Conservation (phyloP, 305 asterid genomes). For the Fraxinus platypoda region DNA sequence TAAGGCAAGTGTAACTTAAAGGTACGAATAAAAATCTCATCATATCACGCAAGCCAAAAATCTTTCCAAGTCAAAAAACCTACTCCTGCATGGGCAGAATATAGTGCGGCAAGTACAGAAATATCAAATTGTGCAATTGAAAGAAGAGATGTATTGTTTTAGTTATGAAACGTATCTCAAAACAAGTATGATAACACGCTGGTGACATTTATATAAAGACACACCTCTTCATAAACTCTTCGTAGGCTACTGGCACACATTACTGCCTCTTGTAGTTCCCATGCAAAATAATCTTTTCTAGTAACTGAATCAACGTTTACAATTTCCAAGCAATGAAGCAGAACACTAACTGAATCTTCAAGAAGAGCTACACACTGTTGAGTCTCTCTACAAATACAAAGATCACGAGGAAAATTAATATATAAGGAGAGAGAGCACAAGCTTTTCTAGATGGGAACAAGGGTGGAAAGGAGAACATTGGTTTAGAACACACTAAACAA, state of each 20-base stretch:
- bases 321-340: constrained; percentile 79
- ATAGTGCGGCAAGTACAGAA: background rate
- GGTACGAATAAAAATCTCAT: background rate
- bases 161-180: background rate
- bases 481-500: background rate
- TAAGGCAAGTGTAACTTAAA: background rate
- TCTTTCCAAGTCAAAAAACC: background rate
- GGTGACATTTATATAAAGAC: constrained; percentile 21
- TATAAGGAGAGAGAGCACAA: constrained; percentile 5
- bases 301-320: constrained; percentile 35
- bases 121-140: background rate
- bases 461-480: background rate
- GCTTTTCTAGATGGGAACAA: background rate
- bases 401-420: constrained; percentile 18
- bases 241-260: constrained; percentile 74
- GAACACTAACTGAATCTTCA: constrained; percentile 69
- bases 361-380: constrained; percentile 64
- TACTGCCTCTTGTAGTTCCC: constrained; percentile 76
- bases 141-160: background rate
- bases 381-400: constrained; percentile 52
- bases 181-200: background rate
- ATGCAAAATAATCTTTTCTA: constrained; percentile 36
- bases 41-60: background rate
- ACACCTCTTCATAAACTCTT: constrained; percentile 94
- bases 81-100: constrained; percentile 3